Conservation (phyloP, 352 stramenopile genomes). For the Thalassiosira hispida region DNA sequence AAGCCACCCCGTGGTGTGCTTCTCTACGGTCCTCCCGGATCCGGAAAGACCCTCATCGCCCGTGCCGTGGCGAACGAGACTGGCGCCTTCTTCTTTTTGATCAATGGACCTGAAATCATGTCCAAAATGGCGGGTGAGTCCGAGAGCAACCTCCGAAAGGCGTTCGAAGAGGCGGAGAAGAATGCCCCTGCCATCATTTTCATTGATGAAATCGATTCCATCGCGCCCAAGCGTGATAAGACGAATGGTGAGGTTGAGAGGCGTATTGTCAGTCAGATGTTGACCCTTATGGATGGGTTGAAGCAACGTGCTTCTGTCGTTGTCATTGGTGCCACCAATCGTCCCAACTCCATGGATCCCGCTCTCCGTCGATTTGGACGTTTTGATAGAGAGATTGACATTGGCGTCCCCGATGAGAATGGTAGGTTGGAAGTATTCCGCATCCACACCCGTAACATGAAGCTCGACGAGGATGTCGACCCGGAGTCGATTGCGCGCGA, state of each 20-base stretch:
- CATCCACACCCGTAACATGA: constrained; percentile 99
- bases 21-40: constrained; percentile 98
- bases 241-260: constrained; percentile 98
- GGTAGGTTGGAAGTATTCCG: constrained; percentile 98
- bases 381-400: constrained; percentile 99
- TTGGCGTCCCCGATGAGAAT: constrained; percentile 99
- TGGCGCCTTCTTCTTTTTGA: constrained; percentile 99
- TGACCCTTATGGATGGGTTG: constrained; percentile 99
- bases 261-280: constrained; percentile 97
- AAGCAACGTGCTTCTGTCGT: constrained; percentile 91
- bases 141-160: constrained; percentile 91
- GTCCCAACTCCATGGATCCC: constrained; percentile 98
- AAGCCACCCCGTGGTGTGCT: constrained; percentile 98
- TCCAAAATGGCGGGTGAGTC: constrained; percentile 91
- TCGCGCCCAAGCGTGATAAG: constrained; percentile 98
- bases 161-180: constrained; percentile 99
- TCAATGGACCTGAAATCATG: constrained; percentile 99
- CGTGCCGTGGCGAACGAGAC: constrained; percentile 98
- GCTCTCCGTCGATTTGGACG: constrained; percentile 97
- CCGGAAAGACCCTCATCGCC: constrained; percentile 99
- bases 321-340: constrained; percentile 99
- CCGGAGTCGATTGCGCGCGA: constrained; percentile 96
- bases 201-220: constrained; percentile 99
- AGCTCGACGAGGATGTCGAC: constrained; percentile 98
- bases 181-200: constrained; percentile 99